Conservation (phyloP, 176 grass and related monocot genomes). For the Aegilops bicornis region DNA sequence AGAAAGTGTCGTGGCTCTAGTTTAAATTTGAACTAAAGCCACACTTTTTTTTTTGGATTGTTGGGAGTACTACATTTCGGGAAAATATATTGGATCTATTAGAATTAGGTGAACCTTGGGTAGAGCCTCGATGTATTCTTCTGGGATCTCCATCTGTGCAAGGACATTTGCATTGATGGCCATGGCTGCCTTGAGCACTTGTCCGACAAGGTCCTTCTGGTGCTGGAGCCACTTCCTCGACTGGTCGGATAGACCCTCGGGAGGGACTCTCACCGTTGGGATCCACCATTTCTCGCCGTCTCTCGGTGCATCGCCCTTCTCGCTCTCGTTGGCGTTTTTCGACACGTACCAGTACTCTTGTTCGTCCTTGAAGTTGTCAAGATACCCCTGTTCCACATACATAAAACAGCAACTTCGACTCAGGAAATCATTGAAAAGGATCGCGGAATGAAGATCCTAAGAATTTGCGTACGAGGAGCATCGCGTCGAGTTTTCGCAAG, state of each 20-base stretch:
- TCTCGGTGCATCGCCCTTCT: slow-evolving; percentile 29
- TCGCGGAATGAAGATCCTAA: neutral
- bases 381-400: slow-evolving; percentile 46
- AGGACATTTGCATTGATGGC: slow-evolving; percentile 72
- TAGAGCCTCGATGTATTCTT: slow-evolving; percentile 62
- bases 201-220: slow-evolving; percentile 73
- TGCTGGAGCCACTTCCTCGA: slow-evolving; percentile 61
- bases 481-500: slow-evolving; percentile 68
- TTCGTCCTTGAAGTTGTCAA: slow-evolving; percentile 55
- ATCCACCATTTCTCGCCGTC: slow-evolving; percentile 81
- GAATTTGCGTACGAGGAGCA: slow-evolving; percentile 56
- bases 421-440: neutral
- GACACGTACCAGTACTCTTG: slow-evolving; percentile 69
- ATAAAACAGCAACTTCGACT: neutral
- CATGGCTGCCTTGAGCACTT: slow-evolving; percentile 85
- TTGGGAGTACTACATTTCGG: neutral
- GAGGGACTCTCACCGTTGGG: slow-evolving; percentile 67
- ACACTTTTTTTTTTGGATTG: too few species aligned
- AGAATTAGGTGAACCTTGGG: slow-evolving; percentile 51
- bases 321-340: slow-evolving; percentile 28
- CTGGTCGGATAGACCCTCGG: slow-evolving; percentile 48
- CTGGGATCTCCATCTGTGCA: slow-evolving; percentile 70
- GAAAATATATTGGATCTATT: neutral
- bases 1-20: too few species aligned
- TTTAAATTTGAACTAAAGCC: too few species aligned